Conservation (phyloP, 2,329 filamentous ascomycete genomes). For the Monilinia vaccinii-corymbosi region DNA sequence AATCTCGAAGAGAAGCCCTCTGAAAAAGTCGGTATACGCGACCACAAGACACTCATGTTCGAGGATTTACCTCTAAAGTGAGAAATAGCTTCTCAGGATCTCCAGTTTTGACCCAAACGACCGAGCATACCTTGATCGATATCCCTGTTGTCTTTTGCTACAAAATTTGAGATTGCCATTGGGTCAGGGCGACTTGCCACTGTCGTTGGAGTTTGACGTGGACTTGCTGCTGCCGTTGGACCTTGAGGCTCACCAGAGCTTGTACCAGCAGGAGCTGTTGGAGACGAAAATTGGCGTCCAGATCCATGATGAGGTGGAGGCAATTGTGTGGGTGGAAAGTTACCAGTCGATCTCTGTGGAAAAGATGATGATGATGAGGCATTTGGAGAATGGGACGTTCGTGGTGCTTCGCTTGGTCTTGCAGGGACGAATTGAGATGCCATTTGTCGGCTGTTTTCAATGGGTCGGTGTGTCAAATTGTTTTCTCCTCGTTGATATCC, state of each 20-base stretch:
- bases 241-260: slow-evolving; percentile 21
- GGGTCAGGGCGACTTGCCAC: slow-evolving; percentile 21
- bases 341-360: slow-evolving; percentile 9
- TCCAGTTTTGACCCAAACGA: slow-evolving; percentile 22
- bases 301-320: slow-evolving; percentile 13
- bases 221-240: neutral
- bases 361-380: slow-evolving; percentile 27
- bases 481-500: neutral
- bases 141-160: slow-evolving; percentile 26
- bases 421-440: neutral
- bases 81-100: neutral
- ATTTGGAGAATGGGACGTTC: slow-evolving; percentile 25
- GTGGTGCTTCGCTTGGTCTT: neutral
- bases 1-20: neutral
- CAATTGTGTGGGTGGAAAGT: slow-evolving; percentile 18
- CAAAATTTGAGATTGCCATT: slow-evolving; percentile 29
- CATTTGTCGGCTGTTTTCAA: slow-evolving; percentile 11
- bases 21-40: neutral
- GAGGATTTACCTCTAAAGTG: neutral
- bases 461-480: slow-evolving; percentile 22
- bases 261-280: slow-evolving; percentile 26
- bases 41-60: neutral
- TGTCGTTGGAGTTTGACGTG: neutral
- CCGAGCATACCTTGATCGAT: slow-evolving; percentile 29
- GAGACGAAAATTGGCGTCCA: slow-evolving; percentile 22